Percentiles rank a stretch among this genome's conserved stretches.
Evolutionary conservation across 169 alveolate species (phyloP).

Genomic region (Eimeria acervulina): DNA sequence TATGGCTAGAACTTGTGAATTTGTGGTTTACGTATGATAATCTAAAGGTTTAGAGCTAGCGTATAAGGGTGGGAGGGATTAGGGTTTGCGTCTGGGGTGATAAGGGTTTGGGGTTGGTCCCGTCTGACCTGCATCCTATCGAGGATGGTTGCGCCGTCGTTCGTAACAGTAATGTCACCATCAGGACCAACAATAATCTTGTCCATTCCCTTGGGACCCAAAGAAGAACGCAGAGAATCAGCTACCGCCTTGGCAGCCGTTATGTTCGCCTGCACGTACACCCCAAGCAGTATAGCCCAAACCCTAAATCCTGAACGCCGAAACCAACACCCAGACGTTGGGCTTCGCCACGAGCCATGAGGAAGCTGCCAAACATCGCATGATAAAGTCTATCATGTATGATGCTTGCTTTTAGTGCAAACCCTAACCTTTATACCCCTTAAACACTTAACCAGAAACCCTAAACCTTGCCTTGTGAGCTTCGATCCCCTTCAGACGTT

Average conservation of each 20-base stretch:
- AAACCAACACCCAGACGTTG: background rate
- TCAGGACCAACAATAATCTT: constrained; percentile 99
- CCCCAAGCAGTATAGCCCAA: constrained; percentile 4
- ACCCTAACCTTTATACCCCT: background rate
- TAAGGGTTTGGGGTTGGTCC: background rate
- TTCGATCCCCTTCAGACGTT: constrained; percentile 98
- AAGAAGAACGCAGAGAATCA: constrained; percentile 96
- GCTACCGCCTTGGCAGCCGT: constrained; percentile 99
- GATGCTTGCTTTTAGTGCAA: too few species aligned
- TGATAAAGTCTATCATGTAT: too few species aligned
- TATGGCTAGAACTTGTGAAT: background rate
- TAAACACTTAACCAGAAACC: constrained; percentile 7
- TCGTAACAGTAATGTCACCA: constrained; percentile 99
- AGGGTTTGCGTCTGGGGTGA: background rate
- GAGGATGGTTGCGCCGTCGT: constrained; percentile 98
- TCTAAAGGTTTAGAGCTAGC: background rate
- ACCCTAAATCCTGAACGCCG: background rate
- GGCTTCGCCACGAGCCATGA: too few species aligned
- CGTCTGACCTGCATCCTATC: constrained; percentile 96
- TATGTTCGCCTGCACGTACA: constrained; percentile 94
- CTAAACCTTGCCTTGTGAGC: constrained; percentile 92
- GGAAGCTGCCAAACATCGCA: background rate
- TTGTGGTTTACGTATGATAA: background rate
- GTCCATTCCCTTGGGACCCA: constrained; percentile 99
- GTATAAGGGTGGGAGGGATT: background rate